Percentiles rank a stretch among this genome's conserved stretches.
phyloP scores from a whole-genome alignment of 805 yeast genomes.

The Ogataea allantospora region DNA sequence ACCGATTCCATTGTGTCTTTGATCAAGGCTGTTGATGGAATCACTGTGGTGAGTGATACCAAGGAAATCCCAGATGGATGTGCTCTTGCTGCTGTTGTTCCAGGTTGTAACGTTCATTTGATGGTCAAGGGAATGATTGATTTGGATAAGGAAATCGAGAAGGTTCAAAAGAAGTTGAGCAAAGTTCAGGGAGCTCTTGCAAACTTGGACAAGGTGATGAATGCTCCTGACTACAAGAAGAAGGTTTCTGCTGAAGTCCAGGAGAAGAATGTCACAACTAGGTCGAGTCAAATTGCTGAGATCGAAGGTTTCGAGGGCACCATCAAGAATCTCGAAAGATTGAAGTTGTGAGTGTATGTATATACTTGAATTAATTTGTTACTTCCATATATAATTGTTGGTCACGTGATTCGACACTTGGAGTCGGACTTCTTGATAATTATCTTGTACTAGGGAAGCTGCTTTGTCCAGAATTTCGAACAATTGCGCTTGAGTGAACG shows the following conservation, averaged over 20 bases:
- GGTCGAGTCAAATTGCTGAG: conserved; percentile 77
- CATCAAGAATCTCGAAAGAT: conserved; percentile 76
- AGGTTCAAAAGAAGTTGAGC: conserved; percentile 73
- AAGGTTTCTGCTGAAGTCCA: conserved; percentile 84
- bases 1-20: conserved; percentile 84
- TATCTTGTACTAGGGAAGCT: conserved; percentile 42
- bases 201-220: conserved; percentile 66
- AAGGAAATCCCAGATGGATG: conserved; percentile 82
- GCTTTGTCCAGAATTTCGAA: conserved; percentile 52
- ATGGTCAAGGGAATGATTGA: conserved; percentile 94
- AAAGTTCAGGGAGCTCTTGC: conserved; percentile 60
- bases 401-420: conserved; percentile 47
- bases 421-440: conserved; percentile 47
- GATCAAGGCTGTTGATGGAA: conserved; percentile 83
- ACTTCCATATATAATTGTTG: conserved; percentile 57
- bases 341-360: conserved; percentile 47
- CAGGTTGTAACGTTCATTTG: conserved; percentile 81
- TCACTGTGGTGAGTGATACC: conserved; percentile 56
- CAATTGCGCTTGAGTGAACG: conserved; percentile 57
- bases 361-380: background rate
- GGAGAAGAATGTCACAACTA: conserved; percentile 66
- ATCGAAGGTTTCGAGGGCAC: conserved; percentile 87
- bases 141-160: conserved; percentile 83
- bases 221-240: conserved; percentile 72
- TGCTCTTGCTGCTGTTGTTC: conserved; percentile 77